Evolutionary conservation across 805 yeast genomes (phyloP).

Genomic region (Alloascoidea africana): DNA sequence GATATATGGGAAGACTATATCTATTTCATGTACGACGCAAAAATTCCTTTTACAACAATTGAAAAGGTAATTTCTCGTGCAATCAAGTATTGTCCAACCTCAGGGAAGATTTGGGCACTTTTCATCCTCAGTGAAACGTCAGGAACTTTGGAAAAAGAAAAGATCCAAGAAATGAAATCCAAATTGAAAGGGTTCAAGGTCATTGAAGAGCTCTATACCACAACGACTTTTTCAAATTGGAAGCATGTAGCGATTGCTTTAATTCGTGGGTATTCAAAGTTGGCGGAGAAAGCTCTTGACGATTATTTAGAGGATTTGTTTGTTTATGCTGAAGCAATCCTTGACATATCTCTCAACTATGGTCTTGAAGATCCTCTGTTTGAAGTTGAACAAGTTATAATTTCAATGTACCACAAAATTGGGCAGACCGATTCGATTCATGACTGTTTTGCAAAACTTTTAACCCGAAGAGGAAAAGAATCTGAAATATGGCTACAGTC

Average conservation of each 20-base stretch:
- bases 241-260: neutral
- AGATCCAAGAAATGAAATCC: neutral
- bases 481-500: constrained; percentile 33
- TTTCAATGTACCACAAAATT: constrained; percentile 19
- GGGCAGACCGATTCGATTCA: constrained; percentile 18
- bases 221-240: neutral
- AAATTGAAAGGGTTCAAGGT: neutral
- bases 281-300: neutral
- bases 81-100: constrained; percentile 11
- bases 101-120: constrained; percentile 14
- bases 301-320: neutral
- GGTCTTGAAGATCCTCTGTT: constrained; percentile 2
- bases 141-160: neutral
- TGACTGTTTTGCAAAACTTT: constrained; percentile 12
- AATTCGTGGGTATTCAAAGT: neutral
- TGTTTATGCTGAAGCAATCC: neutral
- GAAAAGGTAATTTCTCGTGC: constrained; percentile 9
- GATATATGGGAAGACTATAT: constrained; percentile 16
- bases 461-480: constrained; percentile 18
- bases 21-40: constrained; percentile 10
- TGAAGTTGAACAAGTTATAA: constrained; percentile 25
- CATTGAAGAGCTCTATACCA: neutral
- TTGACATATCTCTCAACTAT: neutral
- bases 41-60: constrained; percentile 2
- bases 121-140: constrained; percentile 6